A percentile compares a stretch with the other conserved stretches of the same genome.
phyloP scores from a whole-genome alignment of 2,329 filamentous ascomycete species.

The Botryosphaeria dothidea region DNA sequence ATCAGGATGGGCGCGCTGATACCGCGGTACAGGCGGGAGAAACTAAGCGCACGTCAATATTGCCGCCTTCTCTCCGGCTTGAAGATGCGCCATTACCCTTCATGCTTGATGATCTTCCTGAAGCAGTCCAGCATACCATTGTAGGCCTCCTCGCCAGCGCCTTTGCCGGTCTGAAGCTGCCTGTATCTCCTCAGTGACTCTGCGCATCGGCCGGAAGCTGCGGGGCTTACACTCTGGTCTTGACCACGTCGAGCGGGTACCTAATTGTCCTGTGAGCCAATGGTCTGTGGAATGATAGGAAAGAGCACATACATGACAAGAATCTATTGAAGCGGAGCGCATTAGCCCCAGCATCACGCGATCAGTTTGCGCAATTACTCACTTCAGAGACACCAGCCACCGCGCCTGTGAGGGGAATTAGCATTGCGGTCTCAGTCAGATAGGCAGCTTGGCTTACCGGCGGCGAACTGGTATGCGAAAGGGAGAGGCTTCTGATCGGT shows the following conservation, averaged over 20 bases:
- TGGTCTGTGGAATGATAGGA: constrained; percentile 1
- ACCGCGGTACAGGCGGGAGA: constrained; percentile 90
- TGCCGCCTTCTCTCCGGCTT: neutral
- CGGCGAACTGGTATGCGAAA: constrained; percentile 93
- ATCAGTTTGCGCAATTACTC: constrained; percentile 40
- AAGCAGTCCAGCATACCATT: constrained; percentile 99
- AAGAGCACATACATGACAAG: constrained; percentile 70
- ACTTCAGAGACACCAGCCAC: constrained; percentile 98
- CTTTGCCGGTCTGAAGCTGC: constrained; percentile 79
- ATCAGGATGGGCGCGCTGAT: constrained; percentile 96
- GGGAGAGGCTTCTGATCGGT: constrained; percentile 77
- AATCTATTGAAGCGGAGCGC: constrained; percentile 59
- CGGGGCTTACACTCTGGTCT: constrained; percentile 82
- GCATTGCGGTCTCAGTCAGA: constrained; percentile 31
- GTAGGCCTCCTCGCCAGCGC: constrained; percentile 78
- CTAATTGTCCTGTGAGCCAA: constrained; percentile 49
- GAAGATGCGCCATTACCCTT: constrained; percentile 65
- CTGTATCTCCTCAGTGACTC: constrained; percentile 49
- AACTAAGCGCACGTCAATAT: constrained; percentile 49
- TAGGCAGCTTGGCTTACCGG: constrained; percentile 59
- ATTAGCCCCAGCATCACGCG: constrained; percentile 27
- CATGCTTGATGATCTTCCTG: constrained; percentile 91
- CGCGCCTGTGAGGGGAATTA: constrained; percentile 62
- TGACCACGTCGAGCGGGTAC: constrained; percentile 98
- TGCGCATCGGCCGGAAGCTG: constrained; percentile 1